These are phyloP conservation scores for Carex cristatella DNA, from an alignment of 176 grass and related monocot genomes.

Conservation along the genomic window DNA sequence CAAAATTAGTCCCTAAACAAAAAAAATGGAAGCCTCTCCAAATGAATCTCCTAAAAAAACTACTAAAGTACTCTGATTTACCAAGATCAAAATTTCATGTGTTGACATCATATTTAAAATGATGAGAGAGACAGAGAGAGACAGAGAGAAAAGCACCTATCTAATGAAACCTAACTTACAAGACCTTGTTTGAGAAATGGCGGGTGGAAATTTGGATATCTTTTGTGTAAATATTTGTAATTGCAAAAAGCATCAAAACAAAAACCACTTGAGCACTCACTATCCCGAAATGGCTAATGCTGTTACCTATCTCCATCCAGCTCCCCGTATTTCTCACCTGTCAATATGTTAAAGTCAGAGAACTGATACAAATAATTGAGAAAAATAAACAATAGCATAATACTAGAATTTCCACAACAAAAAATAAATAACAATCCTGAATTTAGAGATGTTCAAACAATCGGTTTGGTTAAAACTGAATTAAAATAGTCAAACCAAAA, in stretches of 20 bases:
- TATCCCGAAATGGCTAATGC: conserved; percentile 91
- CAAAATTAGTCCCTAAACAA: background rate
- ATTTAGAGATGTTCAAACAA: no score
- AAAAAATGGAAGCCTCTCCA: background rate
- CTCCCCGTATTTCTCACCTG: conserved; percentile 89
- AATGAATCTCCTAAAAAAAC: background rate
- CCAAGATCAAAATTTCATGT: background rate
- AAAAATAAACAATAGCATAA: background rate
- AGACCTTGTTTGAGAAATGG: conserved; percentile 44
- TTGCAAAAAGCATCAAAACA: conserved; percentile 83
- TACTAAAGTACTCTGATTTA: background rate
- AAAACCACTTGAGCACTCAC: conserved; percentile 95
- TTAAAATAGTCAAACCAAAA: no score
- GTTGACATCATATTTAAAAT: background rate
- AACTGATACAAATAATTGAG: background rate
- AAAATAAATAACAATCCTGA: no score
- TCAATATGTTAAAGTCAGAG: conserved; percentile 2
- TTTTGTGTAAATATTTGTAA: conserved; percentile 84
- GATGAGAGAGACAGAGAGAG: no score
- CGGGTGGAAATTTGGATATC: conserved; percentile 63
- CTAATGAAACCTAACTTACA: conserved; percentile 31
- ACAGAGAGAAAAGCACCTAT: background rate
- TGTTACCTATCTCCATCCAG: conserved; percentile 99
- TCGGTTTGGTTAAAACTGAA: no score
- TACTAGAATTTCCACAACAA: background rate